Base-by-base conservation (phyloP, 805 yeast species). In the Lipomyces oligophaga region DNA sequence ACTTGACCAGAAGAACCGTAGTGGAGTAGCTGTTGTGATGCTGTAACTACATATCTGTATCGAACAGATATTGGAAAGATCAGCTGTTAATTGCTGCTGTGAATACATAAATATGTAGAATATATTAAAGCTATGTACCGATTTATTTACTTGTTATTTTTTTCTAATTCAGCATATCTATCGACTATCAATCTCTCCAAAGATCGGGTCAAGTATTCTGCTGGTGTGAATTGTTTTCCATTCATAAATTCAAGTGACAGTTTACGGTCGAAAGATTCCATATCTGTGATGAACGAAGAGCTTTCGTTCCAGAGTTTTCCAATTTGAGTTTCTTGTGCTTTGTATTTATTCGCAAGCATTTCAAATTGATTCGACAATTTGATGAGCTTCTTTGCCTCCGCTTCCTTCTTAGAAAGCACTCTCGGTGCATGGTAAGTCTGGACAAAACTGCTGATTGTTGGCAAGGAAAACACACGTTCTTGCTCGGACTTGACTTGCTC, bases 21-120 rank as follows among this genome's bases (percentile, higher is more conserved):
- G 96, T 66, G 95, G 89, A 6, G 76, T 93, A 28, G 98, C 97
- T 55, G 90, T 85, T 20, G 95, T 93, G 5, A 76, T 93, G 80
- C 74, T 90, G 34, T 49, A 41, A 26, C 13, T 20, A 32, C 18
- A 27, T 18, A 7, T 10, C 11, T 33, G 36, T n/a, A 33, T 33
- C 11, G 15, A 33, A n/a, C 13, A 16, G 19, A 8, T 10, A 33
- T 11, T 33, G 19, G 11, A 10, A 18, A 35, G 21, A 18, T 7
- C 15, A 15, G 34, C 7, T 7, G 21, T 8, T 20, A 35, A 6
- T 10, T 16, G 16, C 16, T 15, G n/a, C 28, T 35, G 13, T 7
- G 18, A 8, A 35, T 35, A 18, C 21, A 33, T 18, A 33, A 33
- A 11, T 11, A 11, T 18, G 31, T n/a, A 11, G 31, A n/a, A 11